Percentiles rank a stretch among this genome's conserved stretches.
phyloP scores from a whole-genome alignment of 306 rosid genomes.

The Boehmeria nivea region DNA sequence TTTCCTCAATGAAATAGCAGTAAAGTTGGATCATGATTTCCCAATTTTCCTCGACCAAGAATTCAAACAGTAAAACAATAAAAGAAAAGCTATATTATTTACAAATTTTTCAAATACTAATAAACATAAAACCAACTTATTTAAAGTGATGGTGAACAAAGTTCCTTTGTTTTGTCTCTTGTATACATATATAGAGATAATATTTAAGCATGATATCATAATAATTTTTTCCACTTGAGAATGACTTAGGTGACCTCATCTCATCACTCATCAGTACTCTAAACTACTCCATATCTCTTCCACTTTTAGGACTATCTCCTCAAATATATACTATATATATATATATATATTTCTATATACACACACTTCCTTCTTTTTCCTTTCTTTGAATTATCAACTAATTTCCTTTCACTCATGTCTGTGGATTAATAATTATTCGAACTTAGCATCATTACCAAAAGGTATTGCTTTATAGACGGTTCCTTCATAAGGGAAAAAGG shows the following conservation, averaged over 20 bases:
- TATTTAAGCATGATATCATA: slow-evolving; percentile 25
- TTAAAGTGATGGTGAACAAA: neutral
- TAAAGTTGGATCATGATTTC: too few species aligned
- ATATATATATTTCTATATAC: neutral
- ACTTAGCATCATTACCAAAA: slow-evolving; percentile 56
- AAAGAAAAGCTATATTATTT: too few species aligned
- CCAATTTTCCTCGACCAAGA: too few species aligned
- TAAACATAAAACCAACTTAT: neutral
- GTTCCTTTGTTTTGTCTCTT: slow-evolving; percentile 1
- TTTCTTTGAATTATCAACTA: slow-evolving; percentile 28
- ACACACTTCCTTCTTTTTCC: neutral
- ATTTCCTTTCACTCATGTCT: slow-evolving; percentile 17
- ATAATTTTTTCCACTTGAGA: slow-evolving; percentile 44
- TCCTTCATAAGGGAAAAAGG: slow-evolving; percentile 48
- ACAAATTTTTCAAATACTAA: too few species aligned
- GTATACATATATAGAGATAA: neutral
- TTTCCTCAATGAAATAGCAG: too few species aligned
- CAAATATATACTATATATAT: too few species aligned
- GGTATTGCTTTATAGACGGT: slow-evolving; percentile 63
- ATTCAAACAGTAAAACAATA: too few species aligned
- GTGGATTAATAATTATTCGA: slow-evolving; percentile 19
- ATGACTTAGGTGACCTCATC: slow-evolving; percentile 34
- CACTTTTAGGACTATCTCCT: slow-evolving; percentile 15
- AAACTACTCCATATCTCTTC: slow-evolving; percentile 20
- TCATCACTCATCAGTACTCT: slow-evolving; percentile 16